Percentiles rank a stretch among this genome's conserved stretches.
Conservation (phyloP, 345 rosid genomes). For the Euclidium syriacum region DNA sequence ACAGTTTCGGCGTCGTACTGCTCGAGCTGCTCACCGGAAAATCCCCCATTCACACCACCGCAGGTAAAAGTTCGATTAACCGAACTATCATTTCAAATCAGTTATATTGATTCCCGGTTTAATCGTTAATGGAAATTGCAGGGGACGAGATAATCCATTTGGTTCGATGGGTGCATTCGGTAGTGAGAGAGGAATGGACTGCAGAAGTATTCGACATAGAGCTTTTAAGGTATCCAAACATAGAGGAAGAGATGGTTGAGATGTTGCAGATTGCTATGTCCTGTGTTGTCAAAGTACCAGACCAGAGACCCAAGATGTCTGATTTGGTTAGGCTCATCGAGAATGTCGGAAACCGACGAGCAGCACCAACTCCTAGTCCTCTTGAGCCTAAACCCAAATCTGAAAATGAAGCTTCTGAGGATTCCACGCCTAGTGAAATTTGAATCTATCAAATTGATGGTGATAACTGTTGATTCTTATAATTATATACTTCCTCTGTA, state of each 20-base stretch:
- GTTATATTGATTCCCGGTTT: background rate
- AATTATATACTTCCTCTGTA: slow-evolving; percentile 3
- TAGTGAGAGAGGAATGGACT: slow-evolving; percentile 97
- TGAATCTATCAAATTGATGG: slow-evolving; percentile 22
- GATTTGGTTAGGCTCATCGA: slow-evolving; percentile 78
- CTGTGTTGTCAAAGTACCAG: slow-evolving; percentile 73
- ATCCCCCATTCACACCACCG: slow-evolving; percentile 76
- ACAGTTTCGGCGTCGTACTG: slow-evolving; percentile 94
- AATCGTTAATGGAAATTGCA: slow-evolving; percentile 40
- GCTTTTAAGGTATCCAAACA: slow-evolving; percentile 79
- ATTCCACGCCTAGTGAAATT: slow-evolving; percentile 38
- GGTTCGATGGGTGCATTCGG: slow-evolving; percentile 97
- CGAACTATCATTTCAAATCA: background rate
- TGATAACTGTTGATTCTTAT: background rate
- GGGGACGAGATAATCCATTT: slow-evolving; percentile 88
- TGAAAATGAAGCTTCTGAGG: slow-evolving; percentile 43
- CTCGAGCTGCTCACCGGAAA: slow-evolving; percentile 91
- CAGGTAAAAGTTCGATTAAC: slow-evolving; percentile 14
- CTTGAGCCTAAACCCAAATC: slow-evolving; percentile 40
- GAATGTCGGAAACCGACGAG: slow-evolving; percentile 40
- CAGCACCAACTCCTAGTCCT: too few relatives aligned
- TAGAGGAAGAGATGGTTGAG: slow-evolving; percentile 98
- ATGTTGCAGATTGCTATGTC: slow-evolving; percentile 97
- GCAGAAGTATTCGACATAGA: slow-evolving; percentile 96
- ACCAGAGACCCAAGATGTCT: slow-evolving; percentile 79